A percentile compares a stretch with the other conserved stretches of the same genome.
Conservation (phyloP, 805 yeast genomes). For the Hanseniaspora mollemarum region DNA sequence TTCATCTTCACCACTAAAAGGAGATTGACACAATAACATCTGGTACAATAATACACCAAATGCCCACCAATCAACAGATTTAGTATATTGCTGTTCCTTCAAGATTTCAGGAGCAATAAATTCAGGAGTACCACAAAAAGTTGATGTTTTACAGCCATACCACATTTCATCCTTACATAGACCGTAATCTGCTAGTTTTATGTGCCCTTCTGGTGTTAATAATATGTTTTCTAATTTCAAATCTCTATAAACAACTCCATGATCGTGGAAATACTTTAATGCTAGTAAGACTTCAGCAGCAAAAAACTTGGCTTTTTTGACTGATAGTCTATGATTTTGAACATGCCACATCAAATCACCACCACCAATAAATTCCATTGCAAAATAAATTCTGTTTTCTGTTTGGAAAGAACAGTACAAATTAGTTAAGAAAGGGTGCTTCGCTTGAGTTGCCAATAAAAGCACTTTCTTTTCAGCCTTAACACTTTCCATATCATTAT, state of each 20-base stretch:
- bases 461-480: constrained; percentile 91
- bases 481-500: constrained; percentile 92
- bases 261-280: constrained; percentile 83
- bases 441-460: constrained; percentile 65
- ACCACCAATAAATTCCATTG: constrained; percentile 95
- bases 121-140: constrained; percentile 98
- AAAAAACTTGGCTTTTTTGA: constrained; percentile 87
- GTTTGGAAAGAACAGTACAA: constrained; percentile 95
- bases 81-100: constrained; percentile 81
- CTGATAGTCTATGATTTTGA: constrained; percentile 79
- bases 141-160: constrained; percentile 72
- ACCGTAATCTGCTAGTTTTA: constrained; percentile 95
- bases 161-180: constrained; percentile 91
- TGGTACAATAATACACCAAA: constrained; percentile 93
- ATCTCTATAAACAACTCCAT: constrained; percentile 92
- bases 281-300: constrained; percentile 94
- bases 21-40: constrained; percentile 92
- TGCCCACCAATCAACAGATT: constrained; percentile 99
- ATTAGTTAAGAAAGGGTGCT: constrained; percentile 86
- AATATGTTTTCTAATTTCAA: constrained; percentile 89
- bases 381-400: constrained; percentile 91
- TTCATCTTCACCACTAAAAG: constrained; percentile 93
- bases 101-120: constrained; percentile 98
- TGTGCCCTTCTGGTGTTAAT: constrained; percentile 81
- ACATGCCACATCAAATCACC: constrained; percentile 99